Evolutionary conservation across 2,329 filamentous ascomycete species (phyloP).

Genomic region (Chaetomium sp.): DNA sequence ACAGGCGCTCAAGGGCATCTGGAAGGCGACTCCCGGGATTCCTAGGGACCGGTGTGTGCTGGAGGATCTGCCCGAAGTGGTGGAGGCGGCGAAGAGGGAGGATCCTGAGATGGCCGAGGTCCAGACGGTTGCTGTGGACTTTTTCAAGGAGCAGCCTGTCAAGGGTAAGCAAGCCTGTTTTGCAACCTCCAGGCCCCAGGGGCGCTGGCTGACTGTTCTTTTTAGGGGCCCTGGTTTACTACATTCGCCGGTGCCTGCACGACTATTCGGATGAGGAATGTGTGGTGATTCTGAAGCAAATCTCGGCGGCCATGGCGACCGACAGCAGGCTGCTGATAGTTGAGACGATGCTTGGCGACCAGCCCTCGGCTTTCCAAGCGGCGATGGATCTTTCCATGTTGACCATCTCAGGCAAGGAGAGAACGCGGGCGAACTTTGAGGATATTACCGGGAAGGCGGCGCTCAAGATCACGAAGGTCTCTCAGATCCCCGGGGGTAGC

Average conservation of each 20-base stretch:
- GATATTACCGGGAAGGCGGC: conserved; percentile 26
- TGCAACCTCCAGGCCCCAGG: not conserved
- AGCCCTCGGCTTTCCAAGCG: conserved; percentile 22
- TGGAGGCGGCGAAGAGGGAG: conserved; percentile 34
- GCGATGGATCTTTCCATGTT: conserved; percentile 35
- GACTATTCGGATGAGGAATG: conserved; percentile 43
- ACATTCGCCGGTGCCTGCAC: conserved; percentile 43
- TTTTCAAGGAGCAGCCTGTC: conserved; percentile 40
- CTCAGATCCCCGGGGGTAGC: conserved; percentile 22
- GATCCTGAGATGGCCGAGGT: conserved; percentile 30
- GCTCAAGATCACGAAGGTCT: conserved; percentile 29
- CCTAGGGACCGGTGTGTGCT: conserved; percentile 36
- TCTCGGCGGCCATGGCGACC: conserved; percentile 39
- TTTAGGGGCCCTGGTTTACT: conserved; percentile 43
- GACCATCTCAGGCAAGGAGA: conserved; percentile 34
- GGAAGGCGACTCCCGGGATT: conserved; percentile 35
- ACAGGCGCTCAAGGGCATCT: conserved; percentile 43
- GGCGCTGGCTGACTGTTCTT: conserved; percentile 4
- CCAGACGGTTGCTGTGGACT: conserved; percentile 37
- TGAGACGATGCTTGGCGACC: conserved; percentile 33
- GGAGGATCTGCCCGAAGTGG: conserved; percentile 41
- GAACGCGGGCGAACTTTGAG: conserved; percentile 30
- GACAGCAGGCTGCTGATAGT: conserved; percentile 36
- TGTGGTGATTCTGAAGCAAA: conserved; percentile 38
- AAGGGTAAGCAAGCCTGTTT: conserved; percentile 34